Conservation (phyloP, 768 basidiomycete species). For the Leccinellum rugosiceps region DNA sequence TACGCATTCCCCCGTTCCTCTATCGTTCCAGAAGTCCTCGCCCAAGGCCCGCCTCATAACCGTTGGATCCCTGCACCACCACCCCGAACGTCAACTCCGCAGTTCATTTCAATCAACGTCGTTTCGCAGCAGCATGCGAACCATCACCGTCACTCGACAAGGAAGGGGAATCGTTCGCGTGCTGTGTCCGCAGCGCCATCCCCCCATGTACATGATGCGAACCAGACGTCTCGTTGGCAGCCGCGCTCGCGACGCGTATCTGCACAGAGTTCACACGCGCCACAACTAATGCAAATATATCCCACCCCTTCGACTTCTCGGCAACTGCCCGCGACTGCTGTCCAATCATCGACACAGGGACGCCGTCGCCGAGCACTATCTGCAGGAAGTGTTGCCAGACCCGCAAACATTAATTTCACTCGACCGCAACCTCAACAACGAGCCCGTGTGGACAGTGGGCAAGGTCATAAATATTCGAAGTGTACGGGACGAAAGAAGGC, state of each 20-base stretch:
- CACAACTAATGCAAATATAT: background rate
- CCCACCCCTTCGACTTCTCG: background rate
- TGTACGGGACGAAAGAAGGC: too few species aligned
- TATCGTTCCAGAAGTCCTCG: background rate
- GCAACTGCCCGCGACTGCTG: too few species aligned
- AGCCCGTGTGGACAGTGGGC: too few species aligned
- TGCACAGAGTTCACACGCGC: background rate
- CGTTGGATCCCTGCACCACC: background rate
- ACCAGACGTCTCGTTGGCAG: conserved; percentile 2
- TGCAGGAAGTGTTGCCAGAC: too few species aligned
- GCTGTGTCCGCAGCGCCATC: too few species aligned
- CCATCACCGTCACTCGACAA: too few species aligned
- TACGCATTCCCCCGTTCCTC: conserved; percentile 29
- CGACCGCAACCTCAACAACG: too few species aligned
- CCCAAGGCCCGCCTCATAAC: background rate
- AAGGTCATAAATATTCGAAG: too few species aligned
- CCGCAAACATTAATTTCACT: too few species aligned
- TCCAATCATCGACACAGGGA: too few species aligned
- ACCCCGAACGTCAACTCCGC: conserved; percentile 3
- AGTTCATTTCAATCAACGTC: background rate
- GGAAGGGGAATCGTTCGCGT: too few species aligned
- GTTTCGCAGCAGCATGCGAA: conserved; percentile 5
- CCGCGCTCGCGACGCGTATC: conserved; percentile 7
- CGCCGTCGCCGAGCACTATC: too few species aligned
- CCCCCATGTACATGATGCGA: conserved; percentile 9